Base-by-base conservation (phyloP, 495 filamentous ascomycete genomes). In the Penicillium chermesinum region DNA sequence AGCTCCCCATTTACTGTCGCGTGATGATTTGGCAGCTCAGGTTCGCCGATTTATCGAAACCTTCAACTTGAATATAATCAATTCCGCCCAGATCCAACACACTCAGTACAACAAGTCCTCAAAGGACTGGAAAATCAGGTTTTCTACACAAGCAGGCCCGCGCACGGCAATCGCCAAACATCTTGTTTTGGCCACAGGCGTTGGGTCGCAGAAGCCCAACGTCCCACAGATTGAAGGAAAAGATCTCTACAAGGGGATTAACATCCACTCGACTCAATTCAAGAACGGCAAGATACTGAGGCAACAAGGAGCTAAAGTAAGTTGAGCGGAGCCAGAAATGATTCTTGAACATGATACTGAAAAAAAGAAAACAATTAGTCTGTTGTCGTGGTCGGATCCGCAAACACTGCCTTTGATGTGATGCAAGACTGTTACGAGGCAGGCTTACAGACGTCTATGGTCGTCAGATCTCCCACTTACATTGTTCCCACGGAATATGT, bases 391-490 rank as follows among this genome's bases (percentile, higher is more conserved):
- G 54, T 76, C 15, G 72, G 72, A 13, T 70, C 69, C 7, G 72
- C 65, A 12, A 77, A 77, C 46, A 75, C 71, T 14, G 71, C 59
- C 1, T 74, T 76, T 46, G 74, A 77, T 52, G 53, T 76, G 1
- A 62, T 71, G 0, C 66, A 69, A 38, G 70, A 76, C 44, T 72
- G 72, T 56, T 44, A 71, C 25, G 50, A 53, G 13, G 59, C 71
- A 1, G 61, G 64, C 7, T 54, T 72, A 13, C 25, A 57, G 10
- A 53, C 61, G 2, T 74, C 72, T 6, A 72, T 77, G 65, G 53
- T 71, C 7, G 70, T 70, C 41, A 52, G 61, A 38, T 61, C 56
- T 1, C 53, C 34, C 12, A 69, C 69, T 17, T 65, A 69, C 44
- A 50, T 74, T 14, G 12, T 73, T 9, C 69, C 57, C 0, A 13